Conservation (phyloP, 2,329 filamentous ascomycete genomes). For the Amauroascus verrucosus region DNA sequence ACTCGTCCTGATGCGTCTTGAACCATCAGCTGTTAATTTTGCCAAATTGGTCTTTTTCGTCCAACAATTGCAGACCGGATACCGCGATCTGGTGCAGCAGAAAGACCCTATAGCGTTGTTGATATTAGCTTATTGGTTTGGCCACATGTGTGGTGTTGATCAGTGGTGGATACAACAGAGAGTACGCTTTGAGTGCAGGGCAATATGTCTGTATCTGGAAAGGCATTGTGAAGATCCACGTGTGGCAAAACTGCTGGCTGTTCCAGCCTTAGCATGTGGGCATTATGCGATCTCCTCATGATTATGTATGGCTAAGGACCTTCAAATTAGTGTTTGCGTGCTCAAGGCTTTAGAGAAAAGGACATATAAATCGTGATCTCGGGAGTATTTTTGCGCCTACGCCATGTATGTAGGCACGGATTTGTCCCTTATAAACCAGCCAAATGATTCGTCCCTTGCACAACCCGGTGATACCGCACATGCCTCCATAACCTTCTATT, state of each 20-base stretch:
- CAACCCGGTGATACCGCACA: too few species aligned
- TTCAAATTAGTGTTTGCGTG: too few species aligned
- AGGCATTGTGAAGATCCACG: slow-evolving; percentile 16
- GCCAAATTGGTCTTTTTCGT: slow-evolving; percentile 21
- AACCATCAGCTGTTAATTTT: slow-evolving; percentile 19
- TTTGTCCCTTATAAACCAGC: too few species aligned
- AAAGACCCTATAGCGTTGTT: slow-evolving; percentile 23
- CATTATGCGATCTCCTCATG: too few species aligned
- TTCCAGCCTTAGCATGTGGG: slow-evolving; percentile 22
- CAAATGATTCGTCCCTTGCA: too few species aligned
- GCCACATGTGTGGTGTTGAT: slow-evolving; percentile 23
- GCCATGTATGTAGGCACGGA: too few species aligned
- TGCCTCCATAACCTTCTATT: too few species aligned
- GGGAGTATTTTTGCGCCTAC: too few species aligned
- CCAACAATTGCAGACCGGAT: slow-evolving; percentile 22
- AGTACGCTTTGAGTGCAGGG: slow-evolving; percentile 22
- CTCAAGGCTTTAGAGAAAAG: too few species aligned
- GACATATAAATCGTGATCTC: too few species aligned
- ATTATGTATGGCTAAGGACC: too few species aligned
- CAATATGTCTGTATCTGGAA: slow-evolving; percentile 27
- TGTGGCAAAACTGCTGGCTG: slow-evolving; percentile 19
- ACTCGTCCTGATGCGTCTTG: slow-evolving; percentile 17
- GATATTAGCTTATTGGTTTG: slow-evolving; percentile 26
- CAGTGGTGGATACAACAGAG: slow-evolving; percentile 26
- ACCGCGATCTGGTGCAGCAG: slow-evolving; percentile 20